These are phyloP conservation scores for Waltiozyma sp. DNA, from an alignment of 1,139 yeast species.

Conservation along the genomic window DNA sequence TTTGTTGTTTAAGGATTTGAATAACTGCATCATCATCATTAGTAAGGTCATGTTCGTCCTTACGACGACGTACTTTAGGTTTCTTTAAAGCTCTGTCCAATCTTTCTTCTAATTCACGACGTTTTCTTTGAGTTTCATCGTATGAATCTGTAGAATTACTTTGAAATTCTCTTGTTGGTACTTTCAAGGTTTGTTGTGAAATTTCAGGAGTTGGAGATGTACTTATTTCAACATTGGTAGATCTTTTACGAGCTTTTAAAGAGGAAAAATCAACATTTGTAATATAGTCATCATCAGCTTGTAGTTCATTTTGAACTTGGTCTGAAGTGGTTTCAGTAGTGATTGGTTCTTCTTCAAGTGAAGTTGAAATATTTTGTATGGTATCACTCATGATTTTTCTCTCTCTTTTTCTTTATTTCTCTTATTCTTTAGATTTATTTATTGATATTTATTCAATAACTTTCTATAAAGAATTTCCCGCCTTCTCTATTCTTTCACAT, in stretches of 20 bases:
- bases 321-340: background rate
- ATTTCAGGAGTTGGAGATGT: too few relatives aligned
- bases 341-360: background rate
- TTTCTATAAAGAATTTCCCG: too few relatives aligned
- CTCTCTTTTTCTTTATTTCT: too few relatives aligned
- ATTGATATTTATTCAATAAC: too few relatives aligned
- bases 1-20: slow-evolving; percentile 68
- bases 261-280: background rate
- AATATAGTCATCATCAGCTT: background rate
- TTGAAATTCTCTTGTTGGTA: background rate
- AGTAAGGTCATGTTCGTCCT: slow-evolving; percentile 87
- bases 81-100: slow-evolving; percentile 69
- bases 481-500: too few relatives aligned
- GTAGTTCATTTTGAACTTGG: background rate
- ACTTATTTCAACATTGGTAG: too few relatives aligned
- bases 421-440: too few relatives aligned
- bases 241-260: background rate
- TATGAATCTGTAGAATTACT: slow-evolving; percentile 1
- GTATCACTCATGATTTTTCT: too few relatives aligned
- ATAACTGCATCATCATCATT: slow-evolving; percentile 91
- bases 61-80: slow-evolving; percentile 45
- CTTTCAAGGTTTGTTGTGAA: background rate
- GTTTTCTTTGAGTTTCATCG: slow-evolving; percentile 33
- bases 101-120: slow-evolving; percentile 71
- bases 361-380: too few relatives aligned